A percentile compares a stretch with the other conserved stretches of the same genome.
Evolutionary conservation across 768 basidiomycete genomes (phyloP).

Genomic region (Mycena amicta): DNA sequence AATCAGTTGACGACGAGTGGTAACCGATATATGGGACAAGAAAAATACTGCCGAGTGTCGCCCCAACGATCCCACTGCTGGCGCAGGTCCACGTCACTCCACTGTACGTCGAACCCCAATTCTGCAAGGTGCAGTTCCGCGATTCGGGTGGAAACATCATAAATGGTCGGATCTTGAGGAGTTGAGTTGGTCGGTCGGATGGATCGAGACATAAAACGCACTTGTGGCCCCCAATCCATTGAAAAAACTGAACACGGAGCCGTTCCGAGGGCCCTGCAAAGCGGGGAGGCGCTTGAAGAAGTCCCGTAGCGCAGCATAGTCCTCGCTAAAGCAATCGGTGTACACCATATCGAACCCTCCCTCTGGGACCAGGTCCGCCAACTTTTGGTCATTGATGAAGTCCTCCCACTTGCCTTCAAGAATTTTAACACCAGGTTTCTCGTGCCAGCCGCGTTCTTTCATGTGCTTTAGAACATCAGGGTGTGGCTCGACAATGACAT

Average conservation of each 20-base stretch:
- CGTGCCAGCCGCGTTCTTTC: slow-evolving; percentile 75
- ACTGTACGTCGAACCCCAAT: slow-evolving; percentile 74
- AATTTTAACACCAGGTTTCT: slow-evolving; percentile 74
- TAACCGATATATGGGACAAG: slow-evolving; percentile 71
- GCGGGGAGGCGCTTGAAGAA: slow-evolving; percentile 85
- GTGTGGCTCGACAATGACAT: slow-evolving; percentile 94
- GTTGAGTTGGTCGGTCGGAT: slow-evolving; percentile 8
- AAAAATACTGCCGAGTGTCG: slow-evolving; percentile 74
- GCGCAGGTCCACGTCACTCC: slow-evolving; percentile 79
- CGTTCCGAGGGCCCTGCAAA: slow-evolving; percentile 75
- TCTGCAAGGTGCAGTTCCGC: slow-evolving; percentile 85
- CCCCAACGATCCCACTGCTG: slow-evolving; percentile 71
- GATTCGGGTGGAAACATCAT: slow-evolving; percentile 88
- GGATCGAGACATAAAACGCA: slow-evolving; percentile 37
- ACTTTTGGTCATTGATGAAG: slow-evolving; percentile 59
- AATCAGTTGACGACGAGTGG: slow-evolving; percentile 43
- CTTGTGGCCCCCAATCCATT: slow-evolving; percentile 96
- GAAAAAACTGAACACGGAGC: slow-evolving; percentile 81
- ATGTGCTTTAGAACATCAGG: slow-evolving; percentile 87
- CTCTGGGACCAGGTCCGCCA: slow-evolving; percentile 43
- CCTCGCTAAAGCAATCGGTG: slow-evolving; percentile 92
- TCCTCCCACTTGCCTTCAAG: slow-evolving; percentile 96
- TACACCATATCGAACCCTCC: slow-evolving; percentile 89
- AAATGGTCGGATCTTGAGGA: slow-evolving; percentile 76
- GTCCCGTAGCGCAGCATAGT: slow-evolving; percentile 73